phyloP scores from a whole-genome alignment of 345 rosid genomes.

The Moricandia arvensis region DNA sequence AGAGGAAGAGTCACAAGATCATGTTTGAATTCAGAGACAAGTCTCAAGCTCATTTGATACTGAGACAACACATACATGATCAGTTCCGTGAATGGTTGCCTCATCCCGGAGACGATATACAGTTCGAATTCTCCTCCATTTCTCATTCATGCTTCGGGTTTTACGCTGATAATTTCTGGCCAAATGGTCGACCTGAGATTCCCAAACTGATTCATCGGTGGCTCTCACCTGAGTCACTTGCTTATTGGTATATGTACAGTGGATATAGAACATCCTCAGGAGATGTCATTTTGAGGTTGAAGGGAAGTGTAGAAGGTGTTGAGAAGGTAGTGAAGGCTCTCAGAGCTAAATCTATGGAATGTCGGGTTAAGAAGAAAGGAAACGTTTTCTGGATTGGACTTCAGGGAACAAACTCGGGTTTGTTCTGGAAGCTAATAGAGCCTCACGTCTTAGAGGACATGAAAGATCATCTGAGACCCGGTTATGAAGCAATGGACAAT shows the following conservation, averaged over 20 bases:
- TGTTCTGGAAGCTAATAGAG: constrained; percentile 71
- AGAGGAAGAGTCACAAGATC: constrained; percentile 55
- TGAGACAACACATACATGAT: constrained; percentile 60
- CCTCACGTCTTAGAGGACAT: constrained; percentile 55
- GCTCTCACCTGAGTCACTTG: constrained; percentile 70
- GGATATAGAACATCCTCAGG: constrained; percentile 60
- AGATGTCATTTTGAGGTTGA: constrained; percentile 64
- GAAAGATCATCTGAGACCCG: constrained; percentile 43
- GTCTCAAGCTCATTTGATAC: constrained; percentile 46
- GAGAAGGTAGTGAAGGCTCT: constrained; percentile 55
- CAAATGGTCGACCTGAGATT: constrained; percentile 51
- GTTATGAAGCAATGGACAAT: constrained; percentile 4
- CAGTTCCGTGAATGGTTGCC: constrained; percentile 74
- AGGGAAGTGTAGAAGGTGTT: constrained; percentile 59
- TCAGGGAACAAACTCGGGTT: constrained; percentile 52
- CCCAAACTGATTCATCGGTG: constrained; percentile 90
- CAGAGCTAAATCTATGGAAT: constrained; percentile 57
- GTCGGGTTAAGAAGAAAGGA: constrained; percentile 78
- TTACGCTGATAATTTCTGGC: constrained; percentile 75
- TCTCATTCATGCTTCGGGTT: constrained; percentile 63
- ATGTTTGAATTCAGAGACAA: constrained; percentile 60
- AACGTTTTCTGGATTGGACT: constrained; percentile 78
- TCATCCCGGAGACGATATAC: constrained; percentile 50
- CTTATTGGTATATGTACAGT: constrained; percentile 85
- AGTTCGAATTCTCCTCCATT: constrained; percentile 51